Evolutionary conservation across 116 monocot species (phyloP).

Genomic region (Zostera marina): DNA sequence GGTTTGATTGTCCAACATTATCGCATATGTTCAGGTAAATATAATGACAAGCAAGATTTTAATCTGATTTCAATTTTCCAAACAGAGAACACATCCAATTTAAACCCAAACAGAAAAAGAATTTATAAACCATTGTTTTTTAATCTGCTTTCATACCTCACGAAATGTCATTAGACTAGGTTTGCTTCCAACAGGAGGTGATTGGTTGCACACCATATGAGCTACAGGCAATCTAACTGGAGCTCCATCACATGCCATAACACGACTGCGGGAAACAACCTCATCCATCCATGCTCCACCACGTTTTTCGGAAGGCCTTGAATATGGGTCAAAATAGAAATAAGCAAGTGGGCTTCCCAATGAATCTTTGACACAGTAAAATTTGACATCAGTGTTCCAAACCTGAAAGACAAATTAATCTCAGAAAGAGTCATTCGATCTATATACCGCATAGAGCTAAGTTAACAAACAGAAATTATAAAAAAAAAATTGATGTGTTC

Average conservation of each 20-base stretch:
- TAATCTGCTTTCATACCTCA: constrained; percentile 36
- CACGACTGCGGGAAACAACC: constrained; percentile 73
- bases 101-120: neutral
- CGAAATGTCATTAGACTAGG: constrained; percentile 91
- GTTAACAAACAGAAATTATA: neutral
- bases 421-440: neutral
- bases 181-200: constrained; percentile 80
- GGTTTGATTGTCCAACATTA: no score
- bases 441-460: neutral
- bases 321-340: constrained; percentile 97
- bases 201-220: constrained; percentile 96
- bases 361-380: constrained; percentile 86
- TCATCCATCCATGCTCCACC: constrained; percentile 99
- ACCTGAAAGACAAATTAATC: constrained; percentile 27
- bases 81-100: neutral
- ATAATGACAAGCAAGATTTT: no score
- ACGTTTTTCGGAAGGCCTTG: constrained; percentile 92
- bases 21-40: no score
- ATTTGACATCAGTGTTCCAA: constrained; percentile 79
- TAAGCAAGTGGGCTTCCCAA: constrained; percentile 68
- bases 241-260: constrained; percentile 55
- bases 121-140: neutral
- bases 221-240: constrained; percentile 76
- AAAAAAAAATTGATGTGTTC: no score
- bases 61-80: no score